Evolutionary conservation across 2,329 filamentous ascomycete genomes (phyloP).

Genomic region (Cercospora janseana): DNA sequence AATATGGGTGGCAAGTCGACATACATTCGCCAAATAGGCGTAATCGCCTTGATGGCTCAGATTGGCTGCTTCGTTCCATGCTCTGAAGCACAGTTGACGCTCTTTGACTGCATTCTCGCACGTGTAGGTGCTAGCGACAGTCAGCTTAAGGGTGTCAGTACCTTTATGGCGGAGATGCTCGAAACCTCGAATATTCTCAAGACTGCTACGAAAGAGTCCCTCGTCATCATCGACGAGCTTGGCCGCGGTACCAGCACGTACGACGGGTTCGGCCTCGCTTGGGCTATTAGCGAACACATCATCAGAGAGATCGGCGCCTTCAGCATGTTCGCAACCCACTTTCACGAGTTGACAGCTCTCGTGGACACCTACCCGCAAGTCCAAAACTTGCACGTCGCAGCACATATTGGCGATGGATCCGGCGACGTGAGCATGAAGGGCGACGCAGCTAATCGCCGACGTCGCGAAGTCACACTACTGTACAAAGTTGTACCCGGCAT

Average conservation of each 20-base stretch:
- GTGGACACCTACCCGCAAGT: conserved; percentile 85
- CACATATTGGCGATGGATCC: conserved; percentile 68
- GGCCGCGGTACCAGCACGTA: conserved; percentile 96
- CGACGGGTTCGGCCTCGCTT: conserved; percentile 96
- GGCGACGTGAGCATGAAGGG: conserved; percentile 45
- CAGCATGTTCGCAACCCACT: conserved; percentile 94
- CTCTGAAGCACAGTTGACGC: conserved; percentile 81
- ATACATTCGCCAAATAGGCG: conserved; percentile 95
- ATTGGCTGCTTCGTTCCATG: conserved; percentile 96
- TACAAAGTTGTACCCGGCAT: conserved; percentile 97
- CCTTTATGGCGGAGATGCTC: conserved; percentile 99
- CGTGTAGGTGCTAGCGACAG: conserved; percentile 94
- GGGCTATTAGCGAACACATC: conserved; percentile 98
- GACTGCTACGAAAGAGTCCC: conserved; percentile 86
- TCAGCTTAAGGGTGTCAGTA: conserved; percentile 95
- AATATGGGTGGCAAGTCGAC: conserved; percentile 99
- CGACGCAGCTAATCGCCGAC: conserved; percentile 47
- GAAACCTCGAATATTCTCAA: conserved; percentile 98
- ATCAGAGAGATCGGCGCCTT: conserved; percentile 92
- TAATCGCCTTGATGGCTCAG: conserved; percentile 96
- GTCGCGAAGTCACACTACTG: conserved; percentile 83
- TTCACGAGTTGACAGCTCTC: conserved; percentile 93
- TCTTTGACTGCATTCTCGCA: conserved; percentile 95
- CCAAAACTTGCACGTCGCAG: conserved; percentile 90
- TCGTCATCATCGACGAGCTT: conserved; percentile 98